phyloP scores from a whole-genome alignment of 371 early-diverging fungal genomes.

The Mortierella sp. region DNA sequence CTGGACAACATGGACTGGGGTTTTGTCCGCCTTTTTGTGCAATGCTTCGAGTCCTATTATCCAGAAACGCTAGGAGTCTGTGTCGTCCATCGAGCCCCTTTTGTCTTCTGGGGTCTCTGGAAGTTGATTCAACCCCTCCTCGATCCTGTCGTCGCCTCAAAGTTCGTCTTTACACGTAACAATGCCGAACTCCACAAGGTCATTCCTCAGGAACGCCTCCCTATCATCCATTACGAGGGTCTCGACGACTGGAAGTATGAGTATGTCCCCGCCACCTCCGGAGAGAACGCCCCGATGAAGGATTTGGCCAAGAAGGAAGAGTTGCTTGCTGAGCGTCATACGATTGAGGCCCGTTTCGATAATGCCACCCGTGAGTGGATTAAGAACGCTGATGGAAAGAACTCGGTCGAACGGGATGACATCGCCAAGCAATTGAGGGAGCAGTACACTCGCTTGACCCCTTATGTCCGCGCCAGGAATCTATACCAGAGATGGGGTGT shows the following conservation, averaged over 20 bases:
- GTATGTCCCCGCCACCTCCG: slow-evolving; percentile 41
- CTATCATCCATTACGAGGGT: slow-evolving; percentile 55
- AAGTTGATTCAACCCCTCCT: slow-evolving; percentile 83
- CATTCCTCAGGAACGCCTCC: slow-evolving; percentile 51
- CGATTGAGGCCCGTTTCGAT: slow-evolving; percentile 41
- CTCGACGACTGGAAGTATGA: slow-evolving; percentile 56
- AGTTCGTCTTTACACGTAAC: slow-evolving; percentile 82
- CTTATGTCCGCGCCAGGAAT: slow-evolving; percentile 55
- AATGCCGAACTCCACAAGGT: slow-evolving; percentile 71
- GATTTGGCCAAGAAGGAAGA: slow-evolving; percentile 44
- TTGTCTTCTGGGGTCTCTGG: slow-evolving; percentile 91
- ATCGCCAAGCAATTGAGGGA: slow-evolving; percentile 46
- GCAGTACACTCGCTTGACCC: slow-evolving; percentile 54
- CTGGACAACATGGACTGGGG: slow-evolving; percentile 89
- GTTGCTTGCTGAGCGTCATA: slow-evolving; percentile 42
- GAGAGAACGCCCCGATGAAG: slow-evolving; percentile 45
- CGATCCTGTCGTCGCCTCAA: slow-evolving; percentile 93
- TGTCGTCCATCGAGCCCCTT: slow-evolving; percentile 88
- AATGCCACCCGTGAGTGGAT: slow-evolving; percentile 44
- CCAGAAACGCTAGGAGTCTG: slow-evolving; percentile 88
- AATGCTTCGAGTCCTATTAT: slow-evolving; percentile 88
- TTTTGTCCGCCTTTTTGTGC: slow-evolving; percentile 84
- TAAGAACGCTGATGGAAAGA: slow-evolving; percentile 42
- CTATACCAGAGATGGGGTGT: slow-evolving; percentile 58
- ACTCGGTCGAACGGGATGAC: slow-evolving; percentile 45